Conservation (phyloP, 2,329 filamentous ascomycete species). For the Penicillium verrucosum region DNA sequence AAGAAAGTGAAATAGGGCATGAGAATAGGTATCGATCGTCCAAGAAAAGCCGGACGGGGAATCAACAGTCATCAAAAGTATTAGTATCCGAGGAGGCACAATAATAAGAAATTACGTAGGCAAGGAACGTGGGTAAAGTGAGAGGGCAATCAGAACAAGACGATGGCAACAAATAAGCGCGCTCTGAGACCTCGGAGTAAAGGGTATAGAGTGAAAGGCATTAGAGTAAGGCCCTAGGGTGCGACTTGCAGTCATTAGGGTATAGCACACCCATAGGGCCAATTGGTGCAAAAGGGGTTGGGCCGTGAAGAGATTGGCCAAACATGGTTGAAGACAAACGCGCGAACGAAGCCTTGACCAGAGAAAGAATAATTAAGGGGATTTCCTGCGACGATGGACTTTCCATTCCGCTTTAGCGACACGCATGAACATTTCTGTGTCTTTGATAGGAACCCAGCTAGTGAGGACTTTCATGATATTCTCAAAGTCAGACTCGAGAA, state of each 20-base stretch:
- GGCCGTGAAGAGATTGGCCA: not conserved
- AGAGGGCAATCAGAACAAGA: not conserved
- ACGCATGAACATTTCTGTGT: constrained; percentile 89
- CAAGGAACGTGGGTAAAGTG: not conserved
- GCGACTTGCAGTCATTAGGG: constrained; percentile 22
- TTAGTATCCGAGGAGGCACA: not conserved
- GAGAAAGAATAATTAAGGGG: not conserved
- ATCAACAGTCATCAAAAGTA: constrained; percentile 6
- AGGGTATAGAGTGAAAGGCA: constrained; percentile 22
- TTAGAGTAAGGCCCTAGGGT: constrained; percentile 13
- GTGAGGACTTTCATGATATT: constrained; percentile 97
- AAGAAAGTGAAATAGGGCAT: constrained; percentile 1
- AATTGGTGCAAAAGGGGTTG: constrained; percentile 7
- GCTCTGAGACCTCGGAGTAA: not conserved
- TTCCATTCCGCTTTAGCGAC: constrained; percentile 87
- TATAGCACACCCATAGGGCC: constrained; percentile 18
- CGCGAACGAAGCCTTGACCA: not conserved
- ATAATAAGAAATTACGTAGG: not conserved
- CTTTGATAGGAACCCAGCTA: constrained; percentile 87
- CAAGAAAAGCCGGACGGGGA: not conserved
- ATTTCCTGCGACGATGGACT: constrained; percentile 53
- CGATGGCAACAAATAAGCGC: not conserved
- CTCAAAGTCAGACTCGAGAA: constrained; percentile 92
- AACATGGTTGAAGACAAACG: not conserved
- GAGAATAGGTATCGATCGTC: constrained; percentile 6